Conservation (phyloP, 768 basidiomycete species). For the Leucocoprinus birnbaumii region DNA sequence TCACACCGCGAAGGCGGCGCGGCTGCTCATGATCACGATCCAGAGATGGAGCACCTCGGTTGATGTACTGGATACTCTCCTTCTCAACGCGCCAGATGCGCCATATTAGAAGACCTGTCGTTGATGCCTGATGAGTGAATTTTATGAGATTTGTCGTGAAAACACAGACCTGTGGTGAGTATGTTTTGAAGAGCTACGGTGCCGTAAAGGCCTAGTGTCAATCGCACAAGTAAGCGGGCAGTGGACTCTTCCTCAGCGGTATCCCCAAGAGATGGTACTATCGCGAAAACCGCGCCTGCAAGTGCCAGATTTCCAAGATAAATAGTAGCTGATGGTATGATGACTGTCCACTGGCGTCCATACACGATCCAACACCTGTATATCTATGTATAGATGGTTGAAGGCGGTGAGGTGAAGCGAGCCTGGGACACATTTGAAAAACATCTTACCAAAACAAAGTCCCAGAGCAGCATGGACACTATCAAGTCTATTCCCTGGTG, state of each 20-base stretch:
- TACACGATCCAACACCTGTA: slow-evolving; percentile 10
- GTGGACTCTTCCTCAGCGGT: background rate
- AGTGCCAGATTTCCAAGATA: background rate
- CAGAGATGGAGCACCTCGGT: background rate
- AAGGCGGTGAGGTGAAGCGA: too few species aligned
- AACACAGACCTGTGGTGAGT: background rate
- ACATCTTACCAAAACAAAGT: slow-evolving; percentile 1
- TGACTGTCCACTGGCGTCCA: background rate
- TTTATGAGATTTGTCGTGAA: too few species aligned
- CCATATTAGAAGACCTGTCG: slow-evolving; percentile 2
- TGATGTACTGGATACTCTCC: background rate
- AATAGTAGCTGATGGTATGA: background rate
- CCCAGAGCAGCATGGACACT: slow-evolving; percentile 1
- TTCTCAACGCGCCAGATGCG: slow-evolving; percentile 6
- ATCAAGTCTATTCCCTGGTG: too few species aligned
- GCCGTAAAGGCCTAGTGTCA: background rate
- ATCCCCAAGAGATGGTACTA: background rate
- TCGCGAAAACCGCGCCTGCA: background rate
- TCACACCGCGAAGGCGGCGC: background rate
- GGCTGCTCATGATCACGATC: too few species aligned
- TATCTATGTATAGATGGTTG: background rate
- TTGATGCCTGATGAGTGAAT: background rate
- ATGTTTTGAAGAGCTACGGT: slow-evolving; percentile 4
- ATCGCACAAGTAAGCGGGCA: background rate
- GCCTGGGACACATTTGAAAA: too few species aligned